Base-by-base conservation (phyloP, 2,329 filamentous ascomycete genomes). In the Xylaria sp. region DNA sequence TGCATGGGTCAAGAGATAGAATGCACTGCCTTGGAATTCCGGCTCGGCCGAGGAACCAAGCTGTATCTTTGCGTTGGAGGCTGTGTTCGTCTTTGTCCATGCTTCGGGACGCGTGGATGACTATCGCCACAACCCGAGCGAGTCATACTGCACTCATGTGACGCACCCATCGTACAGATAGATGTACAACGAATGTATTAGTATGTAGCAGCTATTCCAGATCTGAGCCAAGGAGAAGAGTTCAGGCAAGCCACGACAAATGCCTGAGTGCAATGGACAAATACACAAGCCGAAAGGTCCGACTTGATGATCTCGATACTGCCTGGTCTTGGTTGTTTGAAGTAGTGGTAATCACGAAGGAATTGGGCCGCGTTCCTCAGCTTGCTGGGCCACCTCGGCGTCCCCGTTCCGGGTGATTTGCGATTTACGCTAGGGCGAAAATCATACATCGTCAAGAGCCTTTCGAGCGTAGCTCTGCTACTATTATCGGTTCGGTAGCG, bases 1-100 rank as follows among this genome's bases (percentile, higher is more conserved):
- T 69, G 88, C 96, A 76, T 99, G 97, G 96, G 94, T 98, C 87
- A 98, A 97, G 89, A 83, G 87, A 83, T 89, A 85, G 71, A 66
- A 46, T 20, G 23, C 15, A 38, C 46, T 36, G 28, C n/a, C 40
- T n/a, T 20, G 33, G 9, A 33, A 38, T 28, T 49, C 53, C 42
- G 26, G 38, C 2, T 59, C 40, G 9, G 26, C 53, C 62, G 17
- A 46, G n/a, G 44, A 28, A 28, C 36, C 31, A 53, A 62, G 68
- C 63, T 62, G 63, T 61, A 64, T 67, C 61, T 38, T 56, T 62
- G 44, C 53, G 26, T 66, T 58, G 17, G 54, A 51, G 57, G 38
- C n/a, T 64, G 11, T 59, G 33, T 38, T 54, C 42, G 23, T 46
- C 48, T 10, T 33, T 44, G 11, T 56, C 48, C 28, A 46, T 51